Evolutionary conservation across 2,329 filamentous ascomycete species (phyloP).

Genomic region (Arthrobotrys iridis): DNA sequence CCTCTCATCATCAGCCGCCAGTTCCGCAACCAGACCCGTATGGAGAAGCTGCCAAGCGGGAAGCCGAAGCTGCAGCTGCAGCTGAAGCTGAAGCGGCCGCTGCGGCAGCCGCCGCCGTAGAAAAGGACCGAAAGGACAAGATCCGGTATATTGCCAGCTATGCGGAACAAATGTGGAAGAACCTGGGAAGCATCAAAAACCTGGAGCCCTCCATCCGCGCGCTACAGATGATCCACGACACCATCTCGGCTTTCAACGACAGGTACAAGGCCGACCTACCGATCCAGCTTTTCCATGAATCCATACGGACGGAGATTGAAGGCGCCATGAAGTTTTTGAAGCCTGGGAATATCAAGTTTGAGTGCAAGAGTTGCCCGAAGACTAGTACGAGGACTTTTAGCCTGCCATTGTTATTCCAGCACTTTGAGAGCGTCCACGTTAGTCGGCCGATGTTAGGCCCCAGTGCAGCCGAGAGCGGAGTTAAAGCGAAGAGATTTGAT

Average conservation of each 20-base stretch:
- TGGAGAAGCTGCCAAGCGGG: conserved; percentile 42
- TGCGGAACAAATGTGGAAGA: conserved; percentile 45
- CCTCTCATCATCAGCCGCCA: conserved; percentile 5
- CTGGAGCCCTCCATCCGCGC: conserved; percentile 41
- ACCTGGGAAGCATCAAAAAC: conserved; percentile 29
- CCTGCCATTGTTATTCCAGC: conserved; percentile 58
- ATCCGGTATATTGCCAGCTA: conserved; percentile 38
- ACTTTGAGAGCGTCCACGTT: conserved; percentile 58
- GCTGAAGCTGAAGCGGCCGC: conserved; percentile 12
- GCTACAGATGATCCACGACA: conserved; percentile 47
- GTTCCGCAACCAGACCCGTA: conserved; percentile 39
- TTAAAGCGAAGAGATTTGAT: conserved; percentile 61
- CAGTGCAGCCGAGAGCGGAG: conserved; percentile 56
- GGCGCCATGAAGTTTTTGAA: conserved; percentile 52
- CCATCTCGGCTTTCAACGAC: conserved; percentile 62
- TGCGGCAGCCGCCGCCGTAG: conserved; percentile 13
- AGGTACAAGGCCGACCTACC: conserved; percentile 63
- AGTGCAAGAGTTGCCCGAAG: conserved; percentile 40
- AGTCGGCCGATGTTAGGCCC: conserved; percentile 58
- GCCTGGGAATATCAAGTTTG: conserved; percentile 45
- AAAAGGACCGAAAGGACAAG: conserved; percentile 46
- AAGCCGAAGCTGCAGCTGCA: conserved; percentile 34
- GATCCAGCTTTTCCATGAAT: conserved; percentile 61
- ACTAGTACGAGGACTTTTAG: conserved; percentile 48
- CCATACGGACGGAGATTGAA: conserved; percentile 57